Evolutionary conservation across 768 basidiomycete genomes (phyloP).

Genomic region (Austroboletus festivus): DNA sequence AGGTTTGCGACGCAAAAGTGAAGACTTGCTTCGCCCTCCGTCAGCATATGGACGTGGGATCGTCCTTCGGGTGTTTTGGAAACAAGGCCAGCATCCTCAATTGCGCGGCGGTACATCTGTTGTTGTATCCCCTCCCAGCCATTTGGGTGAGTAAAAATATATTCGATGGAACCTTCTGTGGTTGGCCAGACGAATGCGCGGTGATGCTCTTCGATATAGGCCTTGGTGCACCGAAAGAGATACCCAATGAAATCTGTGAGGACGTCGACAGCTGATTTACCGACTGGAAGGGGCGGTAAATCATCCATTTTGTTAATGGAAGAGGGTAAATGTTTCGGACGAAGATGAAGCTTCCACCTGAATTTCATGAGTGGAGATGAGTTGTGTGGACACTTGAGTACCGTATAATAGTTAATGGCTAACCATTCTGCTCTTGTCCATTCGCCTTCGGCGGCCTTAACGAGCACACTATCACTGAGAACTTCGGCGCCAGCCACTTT

Average conservation of each 20-base stretch:
- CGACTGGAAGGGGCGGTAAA: slow-evolving; percentile 29
- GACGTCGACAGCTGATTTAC: slow-evolving; percentile 16
- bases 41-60: slow-evolving; percentile 19
- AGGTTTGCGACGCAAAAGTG: slow-evolving; percentile 41
- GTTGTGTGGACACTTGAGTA: background rate
- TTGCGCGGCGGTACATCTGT: slow-evolving; percentile 20
- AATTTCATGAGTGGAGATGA: background rate
- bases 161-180: slow-evolving; percentile 11
- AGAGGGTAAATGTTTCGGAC: slow-evolving; percentile 13
- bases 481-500: slow-evolving; percentile 43
- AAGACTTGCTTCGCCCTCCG: slow-evolving; percentile 22
- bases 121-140: slow-evolving; percentile 29
- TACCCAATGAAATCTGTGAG: slow-evolving; percentile 23
- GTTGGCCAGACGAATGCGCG: slow-evolving; percentile 16
- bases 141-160: slow-evolving; percentile 27
- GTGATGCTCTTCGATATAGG: slow-evolving; percentile 16
- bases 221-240: slow-evolving; percentile 13
- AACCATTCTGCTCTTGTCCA: slow-evolving; percentile 20
- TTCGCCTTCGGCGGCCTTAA: slow-evolving; percentile 32
- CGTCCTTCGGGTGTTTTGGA: slow-evolving; percentile 9
- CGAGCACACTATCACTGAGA: slow-evolving; percentile 26
- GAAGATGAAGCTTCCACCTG: slow-evolving; percentile 28
- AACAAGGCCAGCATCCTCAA: slow-evolving; percentile 18
- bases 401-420: background rate
- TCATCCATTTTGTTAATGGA: slow-evolving; percentile 21